phyloP scores from a whole-genome alignment of 768 basidiomycete species.

The Pleurotus tuber-regium region DNA sequence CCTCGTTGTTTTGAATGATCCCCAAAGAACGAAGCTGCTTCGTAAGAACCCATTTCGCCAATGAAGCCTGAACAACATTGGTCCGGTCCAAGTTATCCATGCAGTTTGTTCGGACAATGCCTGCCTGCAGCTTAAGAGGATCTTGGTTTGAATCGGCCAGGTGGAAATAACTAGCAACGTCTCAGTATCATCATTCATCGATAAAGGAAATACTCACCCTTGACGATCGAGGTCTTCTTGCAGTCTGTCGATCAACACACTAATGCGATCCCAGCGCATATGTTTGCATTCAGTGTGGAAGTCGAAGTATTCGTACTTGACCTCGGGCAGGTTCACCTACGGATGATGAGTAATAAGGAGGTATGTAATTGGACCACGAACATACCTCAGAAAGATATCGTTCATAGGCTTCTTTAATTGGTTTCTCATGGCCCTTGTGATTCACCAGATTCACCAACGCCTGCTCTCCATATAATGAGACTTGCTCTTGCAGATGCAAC shows the following conservation, averaged over 20 bases:
- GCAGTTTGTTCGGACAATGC: constrained; percentile 90
- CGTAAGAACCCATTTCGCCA: constrained; percentile 84
- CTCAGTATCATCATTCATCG: background rate
- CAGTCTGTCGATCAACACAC: constrained; percentile 73
- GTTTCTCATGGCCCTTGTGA: constrained; percentile 88
- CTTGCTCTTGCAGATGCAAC: constrained; percentile 72
- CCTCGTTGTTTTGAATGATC: constrained; percentile 65
- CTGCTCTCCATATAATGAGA: constrained; percentile 72
- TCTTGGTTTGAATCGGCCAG: constrained; percentile 45
- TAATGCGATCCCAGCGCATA: constrained; percentile 94
- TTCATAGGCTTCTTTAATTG: constrained; percentile 95
- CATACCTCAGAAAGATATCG: constrained; percentile 63
- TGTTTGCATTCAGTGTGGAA: constrained; percentile 95
- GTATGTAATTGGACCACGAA: background rate
- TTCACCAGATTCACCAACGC: constrained; percentile 90
- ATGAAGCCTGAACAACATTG: constrained; percentile 90
- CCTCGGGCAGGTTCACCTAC: constrained; percentile 65
- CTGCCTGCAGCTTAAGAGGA: constrained; percentile 62
- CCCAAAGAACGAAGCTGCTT: constrained; percentile 73
- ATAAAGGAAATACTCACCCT: constrained; percentile 45
- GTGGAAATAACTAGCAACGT: constrained; percentile 67
- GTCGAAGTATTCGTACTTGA: constrained; percentile 93
- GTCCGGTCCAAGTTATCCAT: constrained; percentile 98
- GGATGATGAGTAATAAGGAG: constrained; percentile 10
- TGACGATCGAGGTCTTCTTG: constrained; percentile 65